Percentiles rank a stretch among this genome's conserved stretches.
Conservation (phyloP, 768 basidiomycete genomes). For the Pleurotus ostreatus region DNA sequence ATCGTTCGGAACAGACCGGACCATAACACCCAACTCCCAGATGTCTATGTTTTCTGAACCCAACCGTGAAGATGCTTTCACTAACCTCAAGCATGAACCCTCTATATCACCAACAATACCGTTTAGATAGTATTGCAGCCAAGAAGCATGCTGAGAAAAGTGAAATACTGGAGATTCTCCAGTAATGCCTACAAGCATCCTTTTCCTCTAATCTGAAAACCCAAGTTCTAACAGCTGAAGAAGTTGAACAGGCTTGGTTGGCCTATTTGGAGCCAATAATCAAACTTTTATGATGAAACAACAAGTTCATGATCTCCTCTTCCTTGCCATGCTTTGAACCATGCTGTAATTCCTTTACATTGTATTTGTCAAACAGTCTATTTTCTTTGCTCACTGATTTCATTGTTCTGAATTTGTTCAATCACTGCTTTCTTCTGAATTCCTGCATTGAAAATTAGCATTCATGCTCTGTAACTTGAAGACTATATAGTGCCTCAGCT, state of each 20-base stretch:
- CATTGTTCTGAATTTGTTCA: too few relatives aligned
- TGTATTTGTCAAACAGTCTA: not conserved
- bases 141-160: too few relatives aligned
- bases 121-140: not conserved
- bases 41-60: constrained; percentile 21
- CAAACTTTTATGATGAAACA: not conserved
- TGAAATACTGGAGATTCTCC: too few relatives aligned
- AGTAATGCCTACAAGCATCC: too few relatives aligned
- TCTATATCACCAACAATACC: constrained; percentile 15
- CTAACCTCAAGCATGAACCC: constrained; percentile 14
- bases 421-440: too few relatives aligned
- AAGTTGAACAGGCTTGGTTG: not conserved
- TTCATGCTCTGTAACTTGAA: too few relatives aligned
- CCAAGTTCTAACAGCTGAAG: not conserved
- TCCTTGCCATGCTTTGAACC: not conserved
- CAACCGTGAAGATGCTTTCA: not conserved
- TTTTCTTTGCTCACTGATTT: too few relatives aligned
- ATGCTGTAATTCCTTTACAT: not conserved
- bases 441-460: too few relatives aligned
- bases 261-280: not conserved
- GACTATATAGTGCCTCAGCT: too few relatives aligned
- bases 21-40: constrained; percentile 13
- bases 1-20: too few relatives aligned
- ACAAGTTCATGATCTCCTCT: not conserved
- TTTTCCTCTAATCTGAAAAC: too few relatives aligned